These are phyloP conservation scores for Diaporthe ilicicola DNA, from an alignment of 2,329 filamentous ascomycete species.

Conservation along the genomic window DNA sequence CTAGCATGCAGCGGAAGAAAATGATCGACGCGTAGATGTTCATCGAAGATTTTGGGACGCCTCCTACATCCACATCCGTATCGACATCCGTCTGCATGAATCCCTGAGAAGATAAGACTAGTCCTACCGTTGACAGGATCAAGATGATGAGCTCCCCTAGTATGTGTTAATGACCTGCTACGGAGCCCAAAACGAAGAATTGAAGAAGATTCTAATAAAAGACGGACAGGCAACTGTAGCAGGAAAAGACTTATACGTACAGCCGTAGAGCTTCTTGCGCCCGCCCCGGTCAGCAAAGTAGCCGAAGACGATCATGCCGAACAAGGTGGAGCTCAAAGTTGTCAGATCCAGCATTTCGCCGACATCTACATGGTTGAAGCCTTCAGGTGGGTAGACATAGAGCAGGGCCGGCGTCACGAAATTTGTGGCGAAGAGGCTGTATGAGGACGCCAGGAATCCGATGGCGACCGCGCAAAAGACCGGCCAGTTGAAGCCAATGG, in stretches of 20 bases:
- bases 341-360: constrained; percentile 32
- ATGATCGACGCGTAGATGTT: constrained; percentile 38
- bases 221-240: too few relatives aligned
- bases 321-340: constrained; percentile 12
- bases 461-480: constrained; percentile 40
- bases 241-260: too few relatives aligned
- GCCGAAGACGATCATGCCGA: constrained; percentile 32
- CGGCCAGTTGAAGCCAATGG: constrained; percentile 39
- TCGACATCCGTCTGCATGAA: constrained; percentile 1
- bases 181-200: too few relatives aligned
- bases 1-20: constrained; percentile 38
- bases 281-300: constrained; percentile 32
- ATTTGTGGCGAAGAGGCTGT: constrained; percentile 42
- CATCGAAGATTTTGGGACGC: constrained; percentile 35
- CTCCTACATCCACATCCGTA: neutral
- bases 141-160: constrained; percentile 32
- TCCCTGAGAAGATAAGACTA: constrained; percentile 32
- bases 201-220: too few relatives aligned
- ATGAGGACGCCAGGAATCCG: constrained; percentile 43
- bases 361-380: neutral
- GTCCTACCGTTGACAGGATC: constrained; percentile 31
- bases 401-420: constrained; percentile 40
- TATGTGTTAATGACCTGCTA: too few relatives aligned
- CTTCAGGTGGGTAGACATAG: constrained; percentile 38
- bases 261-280: constrained; percentile 34